Evolutionary conservation across 352 stramenopile genomes (phyloP).

Genomic region (Globisporangium viniferum): DNA sequence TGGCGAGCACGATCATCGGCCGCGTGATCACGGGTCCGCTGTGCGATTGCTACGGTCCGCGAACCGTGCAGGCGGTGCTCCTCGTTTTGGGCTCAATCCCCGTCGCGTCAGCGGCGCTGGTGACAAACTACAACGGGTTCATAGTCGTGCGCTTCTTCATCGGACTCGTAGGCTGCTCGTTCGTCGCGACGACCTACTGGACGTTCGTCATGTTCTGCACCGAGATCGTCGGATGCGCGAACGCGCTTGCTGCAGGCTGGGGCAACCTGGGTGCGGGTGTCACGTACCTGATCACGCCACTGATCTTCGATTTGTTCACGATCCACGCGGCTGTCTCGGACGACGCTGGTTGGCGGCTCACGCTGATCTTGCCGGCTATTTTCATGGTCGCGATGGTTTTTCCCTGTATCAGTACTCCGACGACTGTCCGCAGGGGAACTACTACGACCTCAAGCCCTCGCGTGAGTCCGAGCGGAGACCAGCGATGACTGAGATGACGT

Average conservation of each 20-base stretch:
- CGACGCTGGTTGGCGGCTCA: slow-evolving; percentile 88
- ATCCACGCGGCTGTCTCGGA: slow-evolving; percentile 35
- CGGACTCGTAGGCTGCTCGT: slow-evolving; percentile 90
- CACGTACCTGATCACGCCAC: slow-evolving; percentile 84
- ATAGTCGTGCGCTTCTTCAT: slow-evolving; percentile 92
- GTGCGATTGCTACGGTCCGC: slow-evolving; percentile 90
- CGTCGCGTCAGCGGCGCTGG: slow-evolving; percentile 78
- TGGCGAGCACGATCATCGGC: slow-evolving; percentile 88
- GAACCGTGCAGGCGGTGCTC: slow-evolving; percentile 76
- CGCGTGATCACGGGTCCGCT: slow-evolving; percentile 89
- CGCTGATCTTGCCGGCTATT: slow-evolving; percentile 85
- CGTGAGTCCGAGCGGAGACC: not conserved
- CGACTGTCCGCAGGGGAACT: slow-evolving; percentile 92
- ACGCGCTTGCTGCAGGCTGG: slow-evolving; percentile 91
- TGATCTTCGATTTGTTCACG: slow-evolving; percentile 89
- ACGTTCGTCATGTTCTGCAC: slow-evolving; percentile 92
- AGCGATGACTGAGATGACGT: not conserved
- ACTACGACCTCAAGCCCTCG: slow-evolving; percentile 52
- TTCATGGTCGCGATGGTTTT: slow-evolving; percentile 78
- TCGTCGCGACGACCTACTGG: slow-evolving; percentile 94
- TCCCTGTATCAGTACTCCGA: slow-evolving; percentile 81
- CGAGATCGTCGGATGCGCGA: slow-evolving; percentile 91
- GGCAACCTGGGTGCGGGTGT: slow-evolving; percentile 92
- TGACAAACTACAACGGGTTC: slow-evolving; percentile 73
- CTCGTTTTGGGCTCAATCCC: slow-evolving; percentile 81